Conservation (phyloP, 1,139 yeast species). For the Saccharomyces uvarum region DNA sequence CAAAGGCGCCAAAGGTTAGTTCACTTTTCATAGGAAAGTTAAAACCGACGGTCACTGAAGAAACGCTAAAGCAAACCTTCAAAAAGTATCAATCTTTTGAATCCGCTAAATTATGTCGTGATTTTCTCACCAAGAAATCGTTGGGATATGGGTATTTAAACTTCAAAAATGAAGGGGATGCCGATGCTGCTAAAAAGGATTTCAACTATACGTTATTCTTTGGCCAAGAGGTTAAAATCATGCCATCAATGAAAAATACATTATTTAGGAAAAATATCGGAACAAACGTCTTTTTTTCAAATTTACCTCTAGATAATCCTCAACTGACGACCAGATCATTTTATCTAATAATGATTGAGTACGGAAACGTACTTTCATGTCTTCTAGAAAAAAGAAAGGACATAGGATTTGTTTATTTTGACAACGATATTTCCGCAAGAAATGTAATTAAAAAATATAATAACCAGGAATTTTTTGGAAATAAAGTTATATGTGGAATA, state of each 20-base stretch:
- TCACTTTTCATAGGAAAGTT: constrained; percentile 42
- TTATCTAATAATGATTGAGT: constrained; percentile 37
- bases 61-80: constrained; percentile 34
- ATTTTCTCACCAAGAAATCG: constrained; percentile 35
- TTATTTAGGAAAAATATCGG: constrained; percentile 26
- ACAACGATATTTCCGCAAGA: constrained; percentile 35
- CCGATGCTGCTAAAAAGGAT: constrained; percentile 37
- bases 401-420: constrained; percentile 42
- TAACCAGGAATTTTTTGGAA: constrained; percentile 29
- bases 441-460: constrained; percentile 35
- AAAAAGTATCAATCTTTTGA: constrained; percentile 34
- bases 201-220: constrained; percentile 38
- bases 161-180: constrained; percentile 35
- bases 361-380: constrained; percentile 41
- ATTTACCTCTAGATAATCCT: constrained; percentile 33
- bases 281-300: constrained; percentile 23
- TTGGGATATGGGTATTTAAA: constrained; percentile 49
- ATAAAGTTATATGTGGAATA: constrained; percentile 33
- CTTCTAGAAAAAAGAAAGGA: constrained; percentile 37
- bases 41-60: constrained; percentile 35
- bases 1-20: neutral
- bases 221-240: constrained; percentile 42
- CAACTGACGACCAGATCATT: constrained; percentile 36
- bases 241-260: constrained; percentile 41
- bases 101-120: constrained; percentile 43